Conservation (phyloP, 371 early-diverging fungal species). For the Mucor ambiguus region DNA sequence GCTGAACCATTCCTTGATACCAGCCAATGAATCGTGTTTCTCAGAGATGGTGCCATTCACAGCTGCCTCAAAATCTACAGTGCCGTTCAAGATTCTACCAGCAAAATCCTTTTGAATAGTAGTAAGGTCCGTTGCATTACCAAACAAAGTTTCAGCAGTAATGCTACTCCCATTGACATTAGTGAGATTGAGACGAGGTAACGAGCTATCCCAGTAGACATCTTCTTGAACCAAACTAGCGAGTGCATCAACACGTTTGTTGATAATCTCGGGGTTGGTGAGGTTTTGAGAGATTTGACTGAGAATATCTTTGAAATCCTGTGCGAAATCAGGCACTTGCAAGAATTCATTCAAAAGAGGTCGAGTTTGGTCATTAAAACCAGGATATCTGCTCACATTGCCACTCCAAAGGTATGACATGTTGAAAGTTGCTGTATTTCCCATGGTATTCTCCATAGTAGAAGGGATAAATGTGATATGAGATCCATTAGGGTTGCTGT, state of each 20-base stretch:
- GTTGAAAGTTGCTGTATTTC: not conserved
- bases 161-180: not conserved
- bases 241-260: conserved; percentile 21
- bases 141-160: not conserved
- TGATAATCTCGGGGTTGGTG: conserved; percentile 17
- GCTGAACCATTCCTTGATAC: not conserved
- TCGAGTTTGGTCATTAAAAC: not conserved
- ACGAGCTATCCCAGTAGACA: conserved; percentile 24
- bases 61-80: not conserved
- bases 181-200: conserved; percentile 9
- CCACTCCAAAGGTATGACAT: conserved; percentile 15
- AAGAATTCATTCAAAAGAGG: conserved; percentile 19
- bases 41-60: not conserved
- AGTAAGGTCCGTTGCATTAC: not conserved
- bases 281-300: conserved; percentile 13
- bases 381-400: conserved; percentile 19
- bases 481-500: conserved; percentile 7
- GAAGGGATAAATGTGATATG: not conserved
- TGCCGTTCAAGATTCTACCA: not conserved
- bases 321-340: conserved; percentile 20
- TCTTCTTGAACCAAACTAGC: conserved; percentile 24
- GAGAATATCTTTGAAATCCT: conserved; percentile 17
- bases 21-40: not conserved
- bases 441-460: not conserved
- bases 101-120: not conserved